A percentile compares a stretch with the other conserved stretches of the same genome.
These are phyloP conservation scores for Phylloporus arenicola DNA, from an alignment of 768 basidiomycete genomes.

Conservation along the genomic window DNA sequence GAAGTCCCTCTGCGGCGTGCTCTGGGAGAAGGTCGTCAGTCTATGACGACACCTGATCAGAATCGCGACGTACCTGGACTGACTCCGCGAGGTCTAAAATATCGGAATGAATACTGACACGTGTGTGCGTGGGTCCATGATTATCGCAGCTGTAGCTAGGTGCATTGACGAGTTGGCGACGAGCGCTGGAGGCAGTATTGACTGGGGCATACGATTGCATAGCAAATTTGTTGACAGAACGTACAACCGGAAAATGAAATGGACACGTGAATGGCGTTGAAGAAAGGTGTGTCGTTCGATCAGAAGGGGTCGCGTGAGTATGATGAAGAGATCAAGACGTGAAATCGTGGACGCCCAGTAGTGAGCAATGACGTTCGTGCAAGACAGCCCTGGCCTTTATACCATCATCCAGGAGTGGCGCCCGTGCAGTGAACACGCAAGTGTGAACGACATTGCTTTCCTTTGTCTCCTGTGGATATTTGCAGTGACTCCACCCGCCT, in stretches of 20 bases:
- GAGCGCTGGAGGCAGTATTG: not conserved
- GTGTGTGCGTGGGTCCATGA: not conserved
- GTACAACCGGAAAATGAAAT: not conserved
- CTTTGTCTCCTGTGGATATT: conserved; percentile 1
- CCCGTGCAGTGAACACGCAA: not conserved
- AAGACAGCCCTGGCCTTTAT: not conserved
- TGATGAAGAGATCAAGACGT: not conserved
- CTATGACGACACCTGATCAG: not conserved
- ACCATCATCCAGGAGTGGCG: not conserved
- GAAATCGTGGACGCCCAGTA: not conserved
- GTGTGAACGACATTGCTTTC: not conserved
- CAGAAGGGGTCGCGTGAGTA: not conserved
- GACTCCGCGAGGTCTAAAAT: not conserved
- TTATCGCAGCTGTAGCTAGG: not conserved
- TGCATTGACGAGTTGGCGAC: not conserved
- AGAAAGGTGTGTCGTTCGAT: conserved; percentile 1
- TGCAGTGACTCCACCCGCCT: conserved; percentile 3
- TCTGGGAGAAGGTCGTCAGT: not conserved
- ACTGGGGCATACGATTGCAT: not conserved
- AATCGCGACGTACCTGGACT: not conserved
- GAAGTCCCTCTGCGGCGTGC: conserved; percentile 36
- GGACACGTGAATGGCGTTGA: not conserved
- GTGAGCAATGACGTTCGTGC: not conserved
- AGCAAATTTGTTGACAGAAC: not conserved
- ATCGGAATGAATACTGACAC: not conserved